A percentile compares a stretch with the other conserved stretches of the same genome.
Evolutionary conservation across 805 yeast genomes (phyloP).

Genomic region (Kuraishia piskuri): DNA sequence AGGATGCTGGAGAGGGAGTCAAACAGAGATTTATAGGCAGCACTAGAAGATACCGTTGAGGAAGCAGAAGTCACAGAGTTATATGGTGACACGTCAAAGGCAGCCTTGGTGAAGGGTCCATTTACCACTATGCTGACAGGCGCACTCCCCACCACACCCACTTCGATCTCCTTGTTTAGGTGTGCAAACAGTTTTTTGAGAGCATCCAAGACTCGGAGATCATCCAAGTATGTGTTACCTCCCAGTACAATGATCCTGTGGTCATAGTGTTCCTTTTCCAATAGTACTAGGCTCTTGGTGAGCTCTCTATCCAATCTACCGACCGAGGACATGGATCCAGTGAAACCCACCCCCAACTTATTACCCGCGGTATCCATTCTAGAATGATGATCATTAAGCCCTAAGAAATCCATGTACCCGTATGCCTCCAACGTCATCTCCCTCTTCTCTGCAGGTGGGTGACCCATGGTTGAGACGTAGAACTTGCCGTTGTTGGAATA

Average conservation of each 20-base stretch:
- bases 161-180: constrained; percentile 42
- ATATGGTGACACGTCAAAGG: constrained; percentile 44
- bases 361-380: constrained; percentile 17
- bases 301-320: constrained; percentile 56
- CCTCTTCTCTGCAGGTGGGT: constrained; percentile 83
- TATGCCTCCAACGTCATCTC: constrained; percentile 56
- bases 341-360: neutral
- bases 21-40: constrained; percentile 56
- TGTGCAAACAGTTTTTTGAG: constrained; percentile 51
- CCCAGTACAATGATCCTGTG: constrained; percentile 70
- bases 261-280: constrained; percentile 47
- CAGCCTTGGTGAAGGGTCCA: constrained; percentile 71
- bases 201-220: constrained; percentile 48
- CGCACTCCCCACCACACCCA: constrained; percentile 9
- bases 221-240: constrained; percentile 61
- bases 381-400: constrained; percentile 12
- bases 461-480: constrained; percentile 68
- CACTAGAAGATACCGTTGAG: constrained; percentile 38
- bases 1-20: constrained; percentile 65
- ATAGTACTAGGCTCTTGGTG: constrained; percentile 39
- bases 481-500: constrained; percentile 66
- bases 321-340: constrained; percentile 5
- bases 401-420: constrained; percentile 66
- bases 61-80: constrained; percentile 39
- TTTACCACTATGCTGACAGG: constrained; percentile 70